Evolutionary conservation across 768 basidiomycete genomes (phyloP).

Genomic region (Dioszegia crocea): DNA sequence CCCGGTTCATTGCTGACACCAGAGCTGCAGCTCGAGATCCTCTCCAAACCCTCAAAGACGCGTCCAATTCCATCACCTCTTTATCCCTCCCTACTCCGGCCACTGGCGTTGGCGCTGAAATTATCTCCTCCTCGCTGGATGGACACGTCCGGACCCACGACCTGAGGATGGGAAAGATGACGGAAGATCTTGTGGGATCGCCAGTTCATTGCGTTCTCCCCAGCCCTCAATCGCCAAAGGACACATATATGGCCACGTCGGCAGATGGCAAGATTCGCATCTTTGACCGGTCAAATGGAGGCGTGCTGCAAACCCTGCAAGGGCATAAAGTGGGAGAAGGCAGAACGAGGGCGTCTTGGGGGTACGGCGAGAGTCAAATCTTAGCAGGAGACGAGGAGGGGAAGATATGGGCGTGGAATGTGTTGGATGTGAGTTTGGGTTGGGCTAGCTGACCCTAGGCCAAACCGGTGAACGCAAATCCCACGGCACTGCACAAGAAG

Average conservation of each 20-base stretch:
- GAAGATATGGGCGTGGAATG: constrained; percentile 83
- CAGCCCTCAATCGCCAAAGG: constrained; percentile 57
- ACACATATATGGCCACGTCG: constrained; percentile 70
- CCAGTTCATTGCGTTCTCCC: constrained; percentile 80
- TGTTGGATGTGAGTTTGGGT: constrained; percentile 67
- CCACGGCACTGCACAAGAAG: constrained; percentile 67
- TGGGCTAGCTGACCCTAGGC: constrained; percentile 55
- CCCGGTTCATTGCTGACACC: neutral
- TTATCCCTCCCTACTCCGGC: constrained; percentile 19
- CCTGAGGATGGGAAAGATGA: constrained; percentile 83
- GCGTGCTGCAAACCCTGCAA: constrained; percentile 72
- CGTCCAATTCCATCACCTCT: constrained; percentile 38
- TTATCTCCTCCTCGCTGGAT: constrained; percentile 82
- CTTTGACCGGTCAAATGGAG: constrained; percentile 77
- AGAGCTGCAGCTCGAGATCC: constrained; percentile 75
- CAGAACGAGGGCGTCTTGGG: constrained; percentile 75
- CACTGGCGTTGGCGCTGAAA: constrained; percentile 53
- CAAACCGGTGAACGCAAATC: constrained; percentile 56
- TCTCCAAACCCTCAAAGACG: constrained; percentile 62
- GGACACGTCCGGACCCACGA: constrained; percentile 91
- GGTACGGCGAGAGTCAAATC: constrained; percentile 73
- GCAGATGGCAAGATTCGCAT: constrained; percentile 80
- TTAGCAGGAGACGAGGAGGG: constrained; percentile 89
- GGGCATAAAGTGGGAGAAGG: constrained; percentile 74
- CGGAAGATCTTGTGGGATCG: constrained; percentile 82